These are phyloP conservation scores for Zygoascus hellenicus DNA, from an alignment of 1,139 yeast species.

Conservation along the genomic window DNA sequence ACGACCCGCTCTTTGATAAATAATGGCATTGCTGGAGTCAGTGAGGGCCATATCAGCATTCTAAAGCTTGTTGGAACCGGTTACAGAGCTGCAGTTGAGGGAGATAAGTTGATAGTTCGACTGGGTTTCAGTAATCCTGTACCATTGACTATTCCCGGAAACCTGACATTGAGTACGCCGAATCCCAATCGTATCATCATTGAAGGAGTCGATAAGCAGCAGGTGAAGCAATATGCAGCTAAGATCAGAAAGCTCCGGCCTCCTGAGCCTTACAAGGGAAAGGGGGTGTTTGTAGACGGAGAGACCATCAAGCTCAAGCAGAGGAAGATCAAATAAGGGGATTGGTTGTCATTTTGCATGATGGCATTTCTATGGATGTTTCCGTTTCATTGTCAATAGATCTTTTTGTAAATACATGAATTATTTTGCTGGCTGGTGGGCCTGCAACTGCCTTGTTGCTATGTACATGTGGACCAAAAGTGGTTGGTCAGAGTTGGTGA, in stretches of 20 bases:
- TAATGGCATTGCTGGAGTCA: conserved; percentile 78
- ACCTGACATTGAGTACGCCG: conserved; percentile 69
- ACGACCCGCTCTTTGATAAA: conserved; percentile 75
- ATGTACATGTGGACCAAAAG: conserved; percentile 1
- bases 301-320: conserved; percentile 89
- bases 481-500: too few species aligned
- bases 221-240: conserved; percentile 85
- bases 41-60: conserved; percentile 87
- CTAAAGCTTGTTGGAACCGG: conserved; percentile 95
- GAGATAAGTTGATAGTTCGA: conserved; percentile 58
- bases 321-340: conserved; percentile 73
- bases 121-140: conserved; percentile 79
- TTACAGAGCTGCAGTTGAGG: conserved; percentile 75
- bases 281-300: conserved; percentile 87
- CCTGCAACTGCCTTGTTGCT: conserved; percentile 1
- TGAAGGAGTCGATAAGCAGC: conserved; percentile 85
- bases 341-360: conserved; percentile 10
- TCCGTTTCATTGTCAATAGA: not conserved
- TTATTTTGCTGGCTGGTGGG: not conserved
- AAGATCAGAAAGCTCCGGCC: conserved; percentile 79
- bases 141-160: conserved; percentile 61
- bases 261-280: conserved; percentile 98
- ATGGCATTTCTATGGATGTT: not conserved
- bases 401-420: conserved; percentile 7
- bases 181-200: conserved; percentile 81